Conservation (phyloP, 768 basidiomycete species). For the Leccinum disarticulatum region DNA sequence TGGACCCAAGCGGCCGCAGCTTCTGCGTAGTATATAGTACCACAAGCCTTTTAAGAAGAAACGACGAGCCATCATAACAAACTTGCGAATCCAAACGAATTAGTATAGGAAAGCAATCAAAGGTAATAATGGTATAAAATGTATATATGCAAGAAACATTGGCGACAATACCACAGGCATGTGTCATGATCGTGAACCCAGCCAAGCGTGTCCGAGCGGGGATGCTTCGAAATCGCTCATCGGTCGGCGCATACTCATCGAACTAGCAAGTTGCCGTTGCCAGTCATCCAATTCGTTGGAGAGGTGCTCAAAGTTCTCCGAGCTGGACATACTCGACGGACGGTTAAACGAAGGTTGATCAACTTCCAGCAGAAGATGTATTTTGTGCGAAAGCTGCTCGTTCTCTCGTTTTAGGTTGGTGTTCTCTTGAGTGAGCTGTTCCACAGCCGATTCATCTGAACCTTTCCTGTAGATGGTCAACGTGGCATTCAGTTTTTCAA, state of each 20-base stretch:
- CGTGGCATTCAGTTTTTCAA: constrained; percentile 72
- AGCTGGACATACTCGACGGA: constrained; percentile 75
- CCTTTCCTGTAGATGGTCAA: constrained; percentile 73
- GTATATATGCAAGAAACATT: constrained; percentile 36
- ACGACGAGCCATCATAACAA: constrained; percentile 38
- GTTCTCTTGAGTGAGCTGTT: constrained; percentile 84
- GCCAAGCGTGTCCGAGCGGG: constrained; percentile 53
- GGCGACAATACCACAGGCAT: constrained; percentile 11
- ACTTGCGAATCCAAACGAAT: constrained; percentile 56
- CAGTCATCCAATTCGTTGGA: constrained; percentile 83
- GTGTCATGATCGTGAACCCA: constrained; percentile 53
- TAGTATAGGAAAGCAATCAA: constrained; percentile 39
- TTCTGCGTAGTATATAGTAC: constrained; percentile 14
- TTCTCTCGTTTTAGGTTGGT: constrained; percentile 78
- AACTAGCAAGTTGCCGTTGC: constrained; percentile 81
- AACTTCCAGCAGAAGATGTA: constrained; percentile 83
- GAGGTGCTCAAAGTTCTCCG: constrained; percentile 80
- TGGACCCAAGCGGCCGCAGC: constrained; percentile 72
- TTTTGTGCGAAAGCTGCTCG: constrained; percentile 88
- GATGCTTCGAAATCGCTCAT: constrained; percentile 71
- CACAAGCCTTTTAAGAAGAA: constrained; percentile 22
- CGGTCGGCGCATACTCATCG: constrained; percentile 71
- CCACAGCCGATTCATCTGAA: constrained; percentile 72
- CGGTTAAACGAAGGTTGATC: constrained; percentile 75
- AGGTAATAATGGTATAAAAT: constrained; percentile 34